A percentile compares a stretch with the other conserved stretches of the same genome.
These are phyloP conservation scores for Epichloe aotearoae DNA, from an alignment of 2,329 filamentous ascomycete species.

Conservation along the genomic window DNA sequence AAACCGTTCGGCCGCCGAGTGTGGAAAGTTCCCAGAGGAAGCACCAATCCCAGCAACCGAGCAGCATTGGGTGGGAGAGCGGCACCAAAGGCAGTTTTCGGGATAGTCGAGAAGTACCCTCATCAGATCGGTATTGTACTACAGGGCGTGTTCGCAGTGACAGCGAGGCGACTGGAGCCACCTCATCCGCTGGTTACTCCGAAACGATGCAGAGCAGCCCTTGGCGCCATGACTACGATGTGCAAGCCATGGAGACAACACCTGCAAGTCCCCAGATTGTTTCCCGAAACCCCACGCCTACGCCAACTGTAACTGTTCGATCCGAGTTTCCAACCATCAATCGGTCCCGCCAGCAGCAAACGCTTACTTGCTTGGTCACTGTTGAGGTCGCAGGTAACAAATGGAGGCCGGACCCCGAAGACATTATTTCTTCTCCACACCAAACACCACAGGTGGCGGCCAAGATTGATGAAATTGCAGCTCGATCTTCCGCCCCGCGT, in stretches of 20 bases:
- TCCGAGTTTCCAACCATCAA: slow-evolving; percentile 95
- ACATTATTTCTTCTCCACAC: slow-evolving; percentile 45
- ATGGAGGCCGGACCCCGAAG: slow-evolving; percentile 76
- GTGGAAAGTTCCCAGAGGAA: slow-evolving; percentile 26
- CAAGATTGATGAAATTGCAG: slow-evolving; percentile 39
- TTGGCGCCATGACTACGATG: slow-evolving; percentile 83
- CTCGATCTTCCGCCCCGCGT: slow-evolving; percentile 37
- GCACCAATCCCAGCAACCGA: slow-evolving; percentile 20
- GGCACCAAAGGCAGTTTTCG: slow-evolving; percentile 27
- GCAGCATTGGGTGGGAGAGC: slow-evolving; percentile 17
- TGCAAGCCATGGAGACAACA: slow-evolving; percentile 88
- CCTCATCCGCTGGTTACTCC: slow-evolving; percentile 68
- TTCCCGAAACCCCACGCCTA: slow-evolving; percentile 74
- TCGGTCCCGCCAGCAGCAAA: slow-evolving; percentile 86
- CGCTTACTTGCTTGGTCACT: slow-evolving; percentile 83
- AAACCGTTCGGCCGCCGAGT: slow-evolving; percentile 41
- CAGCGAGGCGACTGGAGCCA: slow-evolving; percentile 60
- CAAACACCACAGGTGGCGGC: slow-evolving; percentile 25
- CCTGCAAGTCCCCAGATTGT: slow-evolving; percentile 59
- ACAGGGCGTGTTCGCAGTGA: slow-evolving; percentile 60
- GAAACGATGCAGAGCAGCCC: slow-evolving; percentile 59
- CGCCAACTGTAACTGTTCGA: slow-evolving; percentile 83
- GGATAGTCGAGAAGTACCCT: slow-evolving; percentile 35
- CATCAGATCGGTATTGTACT: slow-evolving; percentile 31
- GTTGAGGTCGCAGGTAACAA: slow-evolving; percentile 88